These are phyloP conservation scores for Nemania sp. DNA, from an alignment of 2,329 filamentous ascomycete species.

Conservation along the genomic window DNA sequence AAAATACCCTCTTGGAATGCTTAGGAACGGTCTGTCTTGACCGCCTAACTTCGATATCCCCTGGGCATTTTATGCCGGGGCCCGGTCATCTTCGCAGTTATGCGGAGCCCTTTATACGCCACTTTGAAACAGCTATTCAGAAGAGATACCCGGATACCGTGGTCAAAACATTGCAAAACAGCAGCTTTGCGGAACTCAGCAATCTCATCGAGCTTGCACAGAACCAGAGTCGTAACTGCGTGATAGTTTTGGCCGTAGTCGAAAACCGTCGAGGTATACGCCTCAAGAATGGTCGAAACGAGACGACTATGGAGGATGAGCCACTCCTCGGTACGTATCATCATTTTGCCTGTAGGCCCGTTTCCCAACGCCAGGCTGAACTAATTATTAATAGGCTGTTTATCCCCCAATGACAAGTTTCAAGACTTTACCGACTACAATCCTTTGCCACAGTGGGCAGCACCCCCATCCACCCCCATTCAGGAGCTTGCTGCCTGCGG, in stretches of 20 bases:
- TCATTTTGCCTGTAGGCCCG: neutral
- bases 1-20: conserved; percentile 69
- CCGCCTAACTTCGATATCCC: conserved; percentile 64
- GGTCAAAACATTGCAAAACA: conserved; percentile 62
- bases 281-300: conserved; percentile 56
- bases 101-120: conserved; percentile 57
- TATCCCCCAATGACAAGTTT: conserved; percentile 45
- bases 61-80: conserved; percentile 54
- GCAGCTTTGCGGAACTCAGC: conserved; percentile 64
- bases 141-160: conserved; percentile 56
- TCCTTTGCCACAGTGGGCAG: conserved; percentile 63
- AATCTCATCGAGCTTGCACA: conserved; percentile 60
- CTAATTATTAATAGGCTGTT: conserved; percentile 15
- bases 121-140: conserved; percentile 60
- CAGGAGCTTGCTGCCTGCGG: conserved; percentile 63
- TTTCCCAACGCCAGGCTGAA: neutral
- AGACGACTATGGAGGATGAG: conserved; percentile 57
- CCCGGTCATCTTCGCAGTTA: conserved; percentile 41
- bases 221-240: conserved; percentile 62
- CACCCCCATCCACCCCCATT: conserved; percentile 53
- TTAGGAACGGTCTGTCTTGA: conserved; percentile 68
- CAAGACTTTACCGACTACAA: conserved; percentile 64
- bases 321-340: conserved; percentile 60
- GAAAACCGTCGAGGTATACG: conserved; percentile 64
- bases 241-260: conserved; percentile 63